These are phyloP conservation scores for Ceratocystiopsis minuta DNA, from an alignment of 2,329 filamentous ascomycete species.

Conservation along the genomic window DNA sequence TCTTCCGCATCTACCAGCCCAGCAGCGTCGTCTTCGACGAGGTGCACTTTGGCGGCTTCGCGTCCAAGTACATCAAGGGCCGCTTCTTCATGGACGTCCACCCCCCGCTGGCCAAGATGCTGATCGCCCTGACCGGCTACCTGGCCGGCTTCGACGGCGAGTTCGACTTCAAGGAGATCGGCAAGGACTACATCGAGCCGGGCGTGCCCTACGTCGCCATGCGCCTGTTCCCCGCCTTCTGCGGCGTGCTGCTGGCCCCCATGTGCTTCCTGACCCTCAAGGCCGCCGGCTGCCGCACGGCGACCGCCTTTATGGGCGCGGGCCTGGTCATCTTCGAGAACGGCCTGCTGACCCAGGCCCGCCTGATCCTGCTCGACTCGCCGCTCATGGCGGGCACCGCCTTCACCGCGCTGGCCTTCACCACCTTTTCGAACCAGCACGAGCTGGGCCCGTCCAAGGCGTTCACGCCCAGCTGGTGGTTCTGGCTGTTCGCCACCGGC, in stretches of 20 bases:
- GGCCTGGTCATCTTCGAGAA: conserved; percentile 91
- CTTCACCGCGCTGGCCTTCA: conserved; percentile 77
- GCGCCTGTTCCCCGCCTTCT: conserved; percentile 79
- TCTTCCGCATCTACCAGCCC: conserved; percentile 93
- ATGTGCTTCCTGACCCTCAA: conserved; percentile 92
- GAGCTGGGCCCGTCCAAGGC: conserved; percentile 79
- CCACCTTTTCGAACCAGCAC: conserved; percentile 89
- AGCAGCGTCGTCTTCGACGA: conserved; percentile 96
- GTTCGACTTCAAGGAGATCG: conserved; percentile 99
- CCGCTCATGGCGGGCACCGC: conserved; percentile 87
- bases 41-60: conserved; percentile 97
- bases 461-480: conserved; percentile 89
- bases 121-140: conserved; percentile 90
- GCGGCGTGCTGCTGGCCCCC: conserved; percentile 74
- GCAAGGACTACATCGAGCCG: conserved; percentile 93
- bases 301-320: conserved; percentile 67
- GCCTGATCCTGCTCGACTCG: conserved; percentile 88
- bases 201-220: conserved; percentile 94
- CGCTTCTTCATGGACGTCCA: conserved; percentile 99
- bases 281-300: conserved; percentile 72
- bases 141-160: conserved; percentile 85
- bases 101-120: conserved; percentile 85
- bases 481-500: conserved; percentile 81
- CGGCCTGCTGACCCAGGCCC: conserved; percentile 82
- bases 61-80: conserved; percentile 98